phyloP scores from a whole-genome alignment of 345 rosid genomes.

The Clarkia xantiana region DNA sequence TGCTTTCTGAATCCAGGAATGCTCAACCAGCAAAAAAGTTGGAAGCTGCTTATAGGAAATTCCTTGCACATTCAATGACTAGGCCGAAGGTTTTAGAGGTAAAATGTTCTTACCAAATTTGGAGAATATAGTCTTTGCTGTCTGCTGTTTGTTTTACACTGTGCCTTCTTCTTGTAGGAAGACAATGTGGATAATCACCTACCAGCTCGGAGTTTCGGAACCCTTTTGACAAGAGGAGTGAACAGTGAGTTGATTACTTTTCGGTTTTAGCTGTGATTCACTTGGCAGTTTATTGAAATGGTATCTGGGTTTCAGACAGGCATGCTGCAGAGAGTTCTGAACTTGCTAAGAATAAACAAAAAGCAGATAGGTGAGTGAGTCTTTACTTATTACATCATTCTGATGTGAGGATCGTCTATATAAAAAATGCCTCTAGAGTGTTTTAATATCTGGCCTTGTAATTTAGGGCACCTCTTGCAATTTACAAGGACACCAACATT shows the following conservation, averaged over 20 bases:
- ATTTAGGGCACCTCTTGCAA: slow-evolving; percentile 38
- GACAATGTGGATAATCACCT: slow-evolving; percentile 33
- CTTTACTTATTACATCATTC: neutral
- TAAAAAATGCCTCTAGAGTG: too few species aligned
- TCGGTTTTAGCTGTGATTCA: slow-evolving; percentile 4
- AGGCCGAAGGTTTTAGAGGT: slow-evolving; percentile 37
- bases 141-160: neutral
- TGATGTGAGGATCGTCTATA: neutral
- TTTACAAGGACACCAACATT: slow-evolving; percentile 42
- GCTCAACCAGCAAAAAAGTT: slow-evolving; percentile 65
- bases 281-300: slow-evolving; percentile 3
- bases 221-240: slow-evolving; percentile 42
- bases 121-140: neutral
- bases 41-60: slow-evolving; percentile 67
- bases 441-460: neutral
- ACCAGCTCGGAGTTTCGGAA: slow-evolving; percentile 68
- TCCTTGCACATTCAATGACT: slow-evolving; percentile 54
- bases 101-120: slow-evolving; percentile 5
- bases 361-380: slow-evolving; percentile 36
- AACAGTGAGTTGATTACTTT: slow-evolving; percentile 35
- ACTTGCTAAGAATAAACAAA: slow-evolving; percentile 28
- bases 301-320: slow-evolving; percentile 27
- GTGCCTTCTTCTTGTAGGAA: slow-evolving; percentile 19
- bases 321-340: slow-evolving; percentile 24
- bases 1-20: slow-evolving; percentile 20